Base-by-base conservation (phyloP, 2,329 filamentous ascomycete genomes). In the Trichoderma brevicompactum region DNA sequence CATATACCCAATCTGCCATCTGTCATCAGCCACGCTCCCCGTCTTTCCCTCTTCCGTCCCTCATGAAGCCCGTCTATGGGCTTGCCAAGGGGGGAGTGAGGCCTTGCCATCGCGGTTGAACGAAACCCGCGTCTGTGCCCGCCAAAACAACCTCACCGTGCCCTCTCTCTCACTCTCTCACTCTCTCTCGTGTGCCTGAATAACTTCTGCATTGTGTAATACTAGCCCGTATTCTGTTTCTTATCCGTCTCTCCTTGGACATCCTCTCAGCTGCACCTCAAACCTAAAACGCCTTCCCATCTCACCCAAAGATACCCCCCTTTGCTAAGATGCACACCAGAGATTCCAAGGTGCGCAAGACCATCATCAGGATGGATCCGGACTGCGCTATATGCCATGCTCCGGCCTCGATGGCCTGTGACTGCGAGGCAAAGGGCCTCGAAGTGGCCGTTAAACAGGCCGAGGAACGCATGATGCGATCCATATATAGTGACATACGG, bases 331-430 rank as follows among this genome's bases (percentile, higher is more conserved):
- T 85, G 82, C 81, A 81, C 79, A 69, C 76, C 73, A 84, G 79
- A 80, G 79, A 81, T 64, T 73, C 76, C 52, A 77, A 79, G 70
- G 71, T 74, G 71, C 78, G 79, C 72, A 84, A 83, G 76, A 74
- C 79, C 67, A 71, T 83, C 74, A 82, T 85, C 75, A 87, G 82
- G 76, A 89, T 89, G 86, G 87, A 90, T 72, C 87, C 87, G 49
- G 86, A 89, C 77, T 90, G 88, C 76, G 87, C 87, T 61, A 87
- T 90, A 73, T 90, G 88, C 75, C 81, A 81, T 72, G 81, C 83
- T 68, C 86, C 87, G 67, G 86, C 87, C 52, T 80, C 79, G 48
- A 74, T 82, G 70, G 81, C 79, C 67, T 90, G 88, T 75, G 86
- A 88, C 69, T 90, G 88, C 73, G 88, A 90, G 79, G 85, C 85